Evolutionary conservation across 2,329 filamentous ascomycete genomes (phyloP), one percentile per base, ranked within the genome.

Genomic region (Didymella exigua): DNA sequence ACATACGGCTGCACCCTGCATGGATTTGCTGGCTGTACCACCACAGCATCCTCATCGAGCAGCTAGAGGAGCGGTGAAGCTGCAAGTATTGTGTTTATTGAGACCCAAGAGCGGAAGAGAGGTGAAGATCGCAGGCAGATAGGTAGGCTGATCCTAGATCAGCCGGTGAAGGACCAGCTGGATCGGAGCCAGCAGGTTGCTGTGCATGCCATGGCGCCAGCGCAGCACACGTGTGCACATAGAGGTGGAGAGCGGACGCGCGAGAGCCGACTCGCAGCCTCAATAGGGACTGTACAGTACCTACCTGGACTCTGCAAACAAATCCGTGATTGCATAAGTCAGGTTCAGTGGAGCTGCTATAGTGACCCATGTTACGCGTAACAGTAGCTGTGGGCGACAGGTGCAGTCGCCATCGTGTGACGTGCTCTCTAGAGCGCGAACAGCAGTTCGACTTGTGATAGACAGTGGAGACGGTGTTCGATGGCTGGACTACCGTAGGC

Each of bases 201-300:
- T 54, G 34, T 51, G 61, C 49, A 47, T 27, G 19, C 40, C n/a
- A 55, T 33, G 41, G 51, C 58, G 58, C 62, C 68, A 70, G 59
- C 63, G 60, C 61, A 70, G 62, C 65, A 69, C 58, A 24, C 56
- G 26, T 48, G 55, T 51, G 61, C 55, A 60, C 52, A 66, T 56
- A 61, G 19, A 27, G 36, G 34, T 24, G 45, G 46, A 43, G 36
- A 47, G 36, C 58, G 56, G 56, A 56, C 48, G 53, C 58, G 45
- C 60, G 49, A 50, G 49, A 58, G 52, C 49, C 50, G 48, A 43
- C 48, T 49, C 44, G 56, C 61, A 60, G 62, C 53, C 53, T 58
- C 53, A 49, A 55, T 56, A 57, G 19, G 36, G 36, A 24, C 21
- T 59, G 49, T 14, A n/a, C 11, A 29, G 34, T 55, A 54, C 57